Base-by-base conservation (phyloP, 1,139 yeast genomes). In the Sugiyamaella neomexicana region DNA sequence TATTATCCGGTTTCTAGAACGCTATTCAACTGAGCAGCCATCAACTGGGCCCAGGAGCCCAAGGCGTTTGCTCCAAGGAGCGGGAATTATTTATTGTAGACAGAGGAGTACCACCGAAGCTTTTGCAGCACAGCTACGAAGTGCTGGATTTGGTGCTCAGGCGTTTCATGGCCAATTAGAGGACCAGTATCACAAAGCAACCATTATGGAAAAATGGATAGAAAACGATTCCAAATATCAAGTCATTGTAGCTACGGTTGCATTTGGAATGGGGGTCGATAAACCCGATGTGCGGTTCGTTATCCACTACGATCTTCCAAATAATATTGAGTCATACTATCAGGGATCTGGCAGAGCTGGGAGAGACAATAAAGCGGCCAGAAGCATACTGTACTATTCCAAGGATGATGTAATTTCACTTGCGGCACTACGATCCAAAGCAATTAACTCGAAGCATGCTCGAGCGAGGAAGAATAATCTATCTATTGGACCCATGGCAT, bases 301-400 rank as follows among this genome's bases (percentile, higher is more conserved):
- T 1, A 80, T 87, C 44, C 97, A 90, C 71, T 79, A 86, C 57
- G 88, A 89, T 27, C 76, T 90, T 23, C 97, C 97, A 0, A 75
- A 95, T 65, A 87, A 89, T 50, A 74, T 90, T 54, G 97, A 90
- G 71, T 96, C 96, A 0, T 90, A 89, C 67, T 89, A 89, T 62
- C 97, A 90, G 72, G 96, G 89, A 66, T 88, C 97, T 0, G 97
- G 97, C 15, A 81, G 97, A 72, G 97, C 97, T 1, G 97, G 97
- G 2, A 80, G 97, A 74, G 97, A 90, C 73, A 96, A 96, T 0
- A 75, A 81, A 5, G 80, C 76, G 43, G 84, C 95, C 1, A 84
- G 86, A 55, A 89, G 97, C 72, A 80, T 87, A 16, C 80, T 90
- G 23, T 52, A 53, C 43, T 34, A 58, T 57, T 56, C 67, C 32